Evolutionary conservation across 2,329 filamentous ascomycete genomes (phyloP).

Genomic region (Pseudogymnoascus sp.): DNA sequence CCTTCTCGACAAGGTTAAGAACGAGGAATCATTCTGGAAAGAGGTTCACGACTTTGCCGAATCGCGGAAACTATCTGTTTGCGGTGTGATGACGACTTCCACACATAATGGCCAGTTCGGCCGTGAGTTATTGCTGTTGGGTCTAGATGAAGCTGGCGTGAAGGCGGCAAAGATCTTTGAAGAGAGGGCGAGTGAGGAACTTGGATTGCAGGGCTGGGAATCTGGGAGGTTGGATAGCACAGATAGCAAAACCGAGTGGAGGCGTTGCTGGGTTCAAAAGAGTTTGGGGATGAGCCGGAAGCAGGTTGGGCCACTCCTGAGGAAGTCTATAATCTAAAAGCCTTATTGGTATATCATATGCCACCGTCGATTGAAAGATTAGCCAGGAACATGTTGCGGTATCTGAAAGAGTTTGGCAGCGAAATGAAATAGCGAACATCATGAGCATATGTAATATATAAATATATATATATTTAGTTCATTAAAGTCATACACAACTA

Average conservation of each 20-base stretch:
- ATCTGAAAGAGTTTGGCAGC: not conserved
- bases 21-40: slow-evolving; percentile 36
- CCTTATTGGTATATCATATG: not conserved
- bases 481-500: not conserved
- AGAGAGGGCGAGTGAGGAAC: slow-evolving; percentile 32
- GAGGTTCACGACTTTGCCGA: slow-evolving; percentile 44
- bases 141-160: slow-evolving; percentile 40
- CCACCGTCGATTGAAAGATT: not conserved
- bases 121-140: slow-evolving; percentile 62
- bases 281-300: slow-evolving; percentile 54
- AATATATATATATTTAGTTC: not conserved
- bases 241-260: slow-evolving; percentile 35
- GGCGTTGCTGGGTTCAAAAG: slow-evolving; percentile 59
- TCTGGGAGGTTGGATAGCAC: slow-evolving; percentile 38
- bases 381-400: not conserved
- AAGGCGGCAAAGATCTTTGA: slow-evolving; percentile 48
- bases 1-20: slow-evolving; percentile 45
- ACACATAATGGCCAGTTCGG: slow-evolving; percentile 45
- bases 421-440: not conserved
- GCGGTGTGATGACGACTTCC: slow-evolving; percentile 61
- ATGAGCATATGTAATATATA: not conserved
- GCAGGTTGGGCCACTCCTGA: slow-evolving; percentile 59
- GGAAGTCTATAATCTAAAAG: slow-evolving; percentile 38
- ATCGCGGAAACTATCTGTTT: slow-evolving; percentile 53
- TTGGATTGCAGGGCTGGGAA: slow-evolving; percentile 50